A percentile compares a stretch with the other conserved stretches of the same genome.
Conservation (phyloP, 2,329 filamentous ascomycete species). For the Fusarium humuli region DNA sequence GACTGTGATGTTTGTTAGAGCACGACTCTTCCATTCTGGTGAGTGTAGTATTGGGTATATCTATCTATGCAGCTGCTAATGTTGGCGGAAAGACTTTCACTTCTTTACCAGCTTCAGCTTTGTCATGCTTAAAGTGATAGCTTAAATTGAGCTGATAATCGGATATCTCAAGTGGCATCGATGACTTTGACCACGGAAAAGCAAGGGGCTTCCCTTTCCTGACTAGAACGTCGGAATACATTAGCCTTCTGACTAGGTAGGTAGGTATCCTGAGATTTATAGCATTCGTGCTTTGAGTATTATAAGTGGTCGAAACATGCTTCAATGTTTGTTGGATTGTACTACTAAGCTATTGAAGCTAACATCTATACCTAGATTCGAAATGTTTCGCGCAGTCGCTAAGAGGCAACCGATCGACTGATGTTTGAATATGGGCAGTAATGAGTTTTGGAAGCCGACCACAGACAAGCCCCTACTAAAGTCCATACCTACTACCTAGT, state of each 20-base stretch:
- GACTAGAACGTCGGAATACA: background rate
- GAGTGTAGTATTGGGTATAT: background rate
- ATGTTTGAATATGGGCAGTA: background rate
- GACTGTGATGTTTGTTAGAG: background rate
- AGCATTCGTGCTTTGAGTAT: background rate
- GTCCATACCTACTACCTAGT: too few species aligned
- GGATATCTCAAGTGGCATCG: background rate
- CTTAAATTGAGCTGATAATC: background rate
- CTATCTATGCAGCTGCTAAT: background rate
- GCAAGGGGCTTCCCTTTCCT: slow-evolving; percentile 1
- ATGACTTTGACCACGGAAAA: background rate
- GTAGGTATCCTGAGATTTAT: background rate
- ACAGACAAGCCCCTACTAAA: background rate
- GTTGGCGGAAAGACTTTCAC: background rate
- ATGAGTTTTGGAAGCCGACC: background rate
- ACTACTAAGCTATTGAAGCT: background rate
- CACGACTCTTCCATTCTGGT: slow-evolving; percentile 3
- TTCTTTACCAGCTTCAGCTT: background rate
- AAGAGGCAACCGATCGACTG: background rate
- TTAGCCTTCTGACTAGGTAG: background rate
- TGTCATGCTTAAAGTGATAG: background rate
- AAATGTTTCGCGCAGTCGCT: background rate
- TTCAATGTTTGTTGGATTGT: background rate
- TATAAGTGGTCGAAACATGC: background rate
- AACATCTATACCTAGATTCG: background rate